Conservation (phyloP, 306 rosid genomes). For the Delonix regia region DNA sequence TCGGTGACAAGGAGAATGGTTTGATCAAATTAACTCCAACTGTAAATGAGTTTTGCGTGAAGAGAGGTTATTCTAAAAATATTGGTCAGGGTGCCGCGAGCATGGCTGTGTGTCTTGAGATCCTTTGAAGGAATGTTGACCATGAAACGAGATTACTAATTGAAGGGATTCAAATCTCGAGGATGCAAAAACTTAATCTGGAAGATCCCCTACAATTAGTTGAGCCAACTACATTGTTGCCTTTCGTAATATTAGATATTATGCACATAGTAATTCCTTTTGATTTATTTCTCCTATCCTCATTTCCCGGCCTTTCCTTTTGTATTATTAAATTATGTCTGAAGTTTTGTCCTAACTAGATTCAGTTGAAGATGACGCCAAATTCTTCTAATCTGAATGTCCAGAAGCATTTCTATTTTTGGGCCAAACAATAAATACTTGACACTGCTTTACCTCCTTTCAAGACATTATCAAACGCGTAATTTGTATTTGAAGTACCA, state of each 20-base stretch:
- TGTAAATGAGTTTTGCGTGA: constrained; percentile 52
- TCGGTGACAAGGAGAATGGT: constrained; percentile 48
- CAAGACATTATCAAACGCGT: neutral
- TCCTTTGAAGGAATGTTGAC: neutral
- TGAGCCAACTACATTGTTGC: neutral
- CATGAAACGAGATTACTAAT: neutral
- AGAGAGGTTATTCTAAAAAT: too few relatives aligned
- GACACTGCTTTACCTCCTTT: neutral
- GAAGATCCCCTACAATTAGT: too few relatives aligned
- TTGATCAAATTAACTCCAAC: constrained; percentile 21
- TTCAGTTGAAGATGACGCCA: too few relatives aligned
- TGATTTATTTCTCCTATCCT: neutral
- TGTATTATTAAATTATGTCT: neutral
- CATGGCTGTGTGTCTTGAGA: neutral
- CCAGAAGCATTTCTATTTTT: neutral
- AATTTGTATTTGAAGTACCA: neutral
- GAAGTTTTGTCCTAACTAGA: neutral
- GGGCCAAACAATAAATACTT: neutral
- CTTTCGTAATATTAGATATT: constrained; percentile 20
- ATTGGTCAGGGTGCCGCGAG: neutral
- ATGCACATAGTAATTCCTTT: constrained; percentile 10
- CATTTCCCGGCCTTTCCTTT: neutral
- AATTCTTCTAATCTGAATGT: neutral
- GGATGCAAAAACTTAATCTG: neutral
- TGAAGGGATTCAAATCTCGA: neutral